These are phyloP conservation scores for Metarhizium robertsii DNA, from an alignment of 2,329 filamentous ascomycete species.

Conservation along the genomic window DNA sequence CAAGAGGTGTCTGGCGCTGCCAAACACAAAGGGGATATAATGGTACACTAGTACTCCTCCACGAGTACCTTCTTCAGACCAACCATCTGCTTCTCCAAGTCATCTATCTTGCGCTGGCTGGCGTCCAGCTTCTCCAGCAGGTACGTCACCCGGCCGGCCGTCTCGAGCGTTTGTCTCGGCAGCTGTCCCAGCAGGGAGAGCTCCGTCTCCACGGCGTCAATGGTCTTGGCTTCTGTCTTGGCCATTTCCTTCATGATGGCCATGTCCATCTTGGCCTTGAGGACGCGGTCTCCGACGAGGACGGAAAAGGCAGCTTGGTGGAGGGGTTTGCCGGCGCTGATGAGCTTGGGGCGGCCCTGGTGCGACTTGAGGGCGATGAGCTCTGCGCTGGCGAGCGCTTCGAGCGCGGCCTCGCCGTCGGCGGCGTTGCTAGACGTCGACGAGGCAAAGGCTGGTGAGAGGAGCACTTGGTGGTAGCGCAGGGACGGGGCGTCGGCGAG, in stretches of 20 bases:
- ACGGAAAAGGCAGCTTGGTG: constrained; percentile 74
- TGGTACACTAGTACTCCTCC: constrained; percentile 28
- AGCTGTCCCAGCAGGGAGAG: constrained; percentile 60
- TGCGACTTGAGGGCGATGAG: constrained; percentile 67
- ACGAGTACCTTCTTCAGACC: constrained; percentile 57
- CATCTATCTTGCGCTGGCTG: constrained; percentile 67
- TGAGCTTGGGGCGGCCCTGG: constrained; percentile 67
- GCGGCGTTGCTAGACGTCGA: constrained; percentile 37
- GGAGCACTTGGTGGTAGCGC: constrained; percentile 77
- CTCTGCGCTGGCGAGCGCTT: constrained; percentile 74
- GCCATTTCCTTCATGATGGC: constrained; percentile 59
- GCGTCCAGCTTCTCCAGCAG: constrained; percentile 62
- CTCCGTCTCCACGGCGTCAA: constrained; percentile 74
- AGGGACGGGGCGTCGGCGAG: constrained; percentile 61
- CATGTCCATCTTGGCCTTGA: constrained; percentile 66
- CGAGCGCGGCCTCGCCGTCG: constrained; percentile 65
- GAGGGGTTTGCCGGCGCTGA: constrained; percentile 77
- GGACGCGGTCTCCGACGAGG: constrained; percentile 60
- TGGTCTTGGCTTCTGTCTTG: constrained; percentile 61
- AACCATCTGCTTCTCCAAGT: constrained; percentile 63
- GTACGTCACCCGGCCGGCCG: constrained; percentile 58
- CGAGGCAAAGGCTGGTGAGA: constrained; percentile 64
- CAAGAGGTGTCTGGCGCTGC: too few relatives aligned
- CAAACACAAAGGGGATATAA: too few relatives aligned
- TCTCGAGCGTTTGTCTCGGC: constrained; percentile 61